A percentile compares a stretch with the other conserved stretches of the same genome.
These are phyloP conservation scores for Malania oleifera DNA, from an alignment of 164 flowering plant genomes.

Conservation along the genomic window DNA sequence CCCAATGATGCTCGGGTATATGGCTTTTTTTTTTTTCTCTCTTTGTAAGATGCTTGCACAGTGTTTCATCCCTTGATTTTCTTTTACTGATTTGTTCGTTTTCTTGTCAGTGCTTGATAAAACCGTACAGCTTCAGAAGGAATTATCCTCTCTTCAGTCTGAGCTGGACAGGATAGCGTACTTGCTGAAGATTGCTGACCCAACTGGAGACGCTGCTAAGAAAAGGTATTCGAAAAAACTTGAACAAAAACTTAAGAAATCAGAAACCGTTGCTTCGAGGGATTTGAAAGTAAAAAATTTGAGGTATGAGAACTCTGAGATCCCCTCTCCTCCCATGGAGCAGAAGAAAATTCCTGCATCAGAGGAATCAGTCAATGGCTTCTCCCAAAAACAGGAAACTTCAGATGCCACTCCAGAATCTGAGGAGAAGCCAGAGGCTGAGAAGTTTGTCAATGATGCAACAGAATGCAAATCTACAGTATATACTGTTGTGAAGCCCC, in stretches of 20 bases:
- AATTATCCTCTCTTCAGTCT: slow-evolving; percentile 57
- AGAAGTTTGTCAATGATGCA: slow-evolving; percentile 17
- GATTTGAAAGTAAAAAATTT: too few species aligned
- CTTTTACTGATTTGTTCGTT: slow-evolving; percentile 14
- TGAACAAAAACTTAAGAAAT: slow-evolving; percentile 24
- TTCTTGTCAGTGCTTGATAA: slow-evolving; percentile 54
- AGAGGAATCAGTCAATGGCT: slow-evolving; percentile 20
- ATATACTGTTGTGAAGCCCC: slow-evolving; percentile 58
- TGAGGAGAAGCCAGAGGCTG: slow-evolving; percentile 26
- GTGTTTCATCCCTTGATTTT: background rate
- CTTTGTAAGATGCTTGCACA: background rate
- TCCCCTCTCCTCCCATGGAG: slow-evolving; percentile 19
- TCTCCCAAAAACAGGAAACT: slow-evolving; percentile 21
- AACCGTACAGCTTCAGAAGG: slow-evolving; percentile 48
- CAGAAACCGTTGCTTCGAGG: slow-evolving; percentile 7
- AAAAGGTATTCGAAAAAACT: slow-evolving; percentile 47
- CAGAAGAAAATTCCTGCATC: slow-evolving; percentile 21
- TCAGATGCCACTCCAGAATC: slow-evolving; percentile 8
- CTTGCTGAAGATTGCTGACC: slow-evolving; percentile 93
- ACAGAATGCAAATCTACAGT: slow-evolving; percentile 31
- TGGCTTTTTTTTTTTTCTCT: too few species aligned
- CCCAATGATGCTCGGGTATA: too few species aligned
- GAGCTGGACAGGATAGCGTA: slow-evolving; percentile 79
- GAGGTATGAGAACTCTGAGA: background rate
- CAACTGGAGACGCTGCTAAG: slow-evolving; percentile 78